These are phyloP conservation scores for Cylindrotheca fusiformis DNA, from an alignment of 108 stramenopile species.

Conservation along the genomic window DNA sequence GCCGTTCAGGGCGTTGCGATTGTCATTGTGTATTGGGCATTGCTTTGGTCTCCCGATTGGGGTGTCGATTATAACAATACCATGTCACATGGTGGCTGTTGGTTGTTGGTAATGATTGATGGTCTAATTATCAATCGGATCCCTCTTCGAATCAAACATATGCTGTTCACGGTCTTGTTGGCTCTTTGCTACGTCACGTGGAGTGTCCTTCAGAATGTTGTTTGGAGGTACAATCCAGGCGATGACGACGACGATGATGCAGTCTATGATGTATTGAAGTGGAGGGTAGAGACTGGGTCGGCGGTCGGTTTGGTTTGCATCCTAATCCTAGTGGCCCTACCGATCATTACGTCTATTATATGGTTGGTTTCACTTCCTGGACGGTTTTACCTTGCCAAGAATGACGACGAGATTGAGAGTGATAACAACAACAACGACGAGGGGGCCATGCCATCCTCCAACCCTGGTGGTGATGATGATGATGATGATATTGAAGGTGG, in stretches of 20 bases:
- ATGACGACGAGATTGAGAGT: background rate
- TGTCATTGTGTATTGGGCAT: slow-evolving; percentile 6
- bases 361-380: background rate
- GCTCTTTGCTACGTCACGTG: background rate
- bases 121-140: background rate
- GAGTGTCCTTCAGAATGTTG: background rate
- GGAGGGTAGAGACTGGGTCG: background rate
- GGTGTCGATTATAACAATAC: background rate
- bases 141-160: slow-evolving; percentile 6
- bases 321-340: background rate
- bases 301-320: background rate
- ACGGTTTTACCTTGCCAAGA: background rate
- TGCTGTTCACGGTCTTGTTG: background rate
- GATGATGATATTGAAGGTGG: too few relatives aligned
- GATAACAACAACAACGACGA: too few relatives aligned
- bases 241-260: background rate
- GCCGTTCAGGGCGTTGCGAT: slow-evolving; percentile 2
- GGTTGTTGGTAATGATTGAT: background rate
- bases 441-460: too few relatives aligned
- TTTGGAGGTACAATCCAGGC: background rate
- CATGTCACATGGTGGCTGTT: background rate
- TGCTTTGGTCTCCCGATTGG: background rate
- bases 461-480: too few relatives aligned
- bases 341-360: background rate
- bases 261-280: background rate